Evolutionary conservation across 495 filamentous ascomycete species (phyloP), one percentile per base, ranked within the genome.

Genomic region (Saxophila tyrrhenica): DNA sequence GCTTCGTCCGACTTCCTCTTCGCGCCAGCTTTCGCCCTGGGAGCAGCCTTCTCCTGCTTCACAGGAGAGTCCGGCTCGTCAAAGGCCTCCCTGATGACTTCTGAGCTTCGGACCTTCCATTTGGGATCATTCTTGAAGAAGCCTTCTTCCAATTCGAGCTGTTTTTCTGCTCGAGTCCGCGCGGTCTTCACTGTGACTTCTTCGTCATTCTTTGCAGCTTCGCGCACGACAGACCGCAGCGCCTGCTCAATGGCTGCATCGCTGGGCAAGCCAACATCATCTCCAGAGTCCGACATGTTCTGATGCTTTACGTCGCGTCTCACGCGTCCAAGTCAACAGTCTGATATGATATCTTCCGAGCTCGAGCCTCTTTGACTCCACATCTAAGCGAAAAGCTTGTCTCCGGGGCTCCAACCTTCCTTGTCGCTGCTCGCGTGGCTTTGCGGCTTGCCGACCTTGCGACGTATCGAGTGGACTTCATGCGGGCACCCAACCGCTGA

Each of bases 51-150:
- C 56, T 54, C 22, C 17, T 24, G 39, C 32, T 48, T 50, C 21
- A 57, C 49, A 29, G 56, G 29, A 43, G 62, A 51, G 15, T 43
- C 22, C 13, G 60, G 29, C n/a, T 64, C 59, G 2, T 62, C 47
- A 25, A 46, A 13, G 16, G 81, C 78, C 16, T 78, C 73, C 54
- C 77, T 74, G 51, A 96, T 87, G 25, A 94, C 64, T 17, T 74
- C 61, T 54, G 94, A 88, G 69, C 87, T 94, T 59, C 76, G 77
- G n/a, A 71, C 65, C 62, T 92, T 94, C 92, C 91, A 96, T 17
- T 75, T 65, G 2, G 59, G 66, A 41, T 78, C 67, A 22, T 54
- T 66, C 59, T 82, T 86, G 62, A 94, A 81, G 62, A 86, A 95
- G 0, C 78, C 85, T 3, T 76, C 70, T 2, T 76, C 74, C 1